These are phyloP conservation scores for Mortierella alpina DNA, from an alignment of 192 early-diverging fungal species.

Conservation along the genomic window DNA sequence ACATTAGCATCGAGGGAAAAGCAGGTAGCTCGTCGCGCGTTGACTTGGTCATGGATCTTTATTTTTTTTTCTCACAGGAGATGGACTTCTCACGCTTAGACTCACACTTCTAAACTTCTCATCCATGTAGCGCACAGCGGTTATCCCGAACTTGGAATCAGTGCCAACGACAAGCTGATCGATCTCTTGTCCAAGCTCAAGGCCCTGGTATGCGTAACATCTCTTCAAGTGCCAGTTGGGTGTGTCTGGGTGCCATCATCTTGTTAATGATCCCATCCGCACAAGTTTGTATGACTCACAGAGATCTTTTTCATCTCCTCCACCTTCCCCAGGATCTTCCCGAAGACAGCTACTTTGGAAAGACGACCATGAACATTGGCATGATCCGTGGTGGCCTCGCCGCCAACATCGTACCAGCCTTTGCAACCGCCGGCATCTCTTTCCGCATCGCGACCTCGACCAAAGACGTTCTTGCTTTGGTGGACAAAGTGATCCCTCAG, in stretches of 20 bases:
- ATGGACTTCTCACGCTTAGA: no score
- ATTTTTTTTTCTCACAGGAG: background rate
- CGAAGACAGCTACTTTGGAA: constrained; percentile 49
- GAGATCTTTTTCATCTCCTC: background rate
- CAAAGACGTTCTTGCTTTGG: constrained; percentile 46
- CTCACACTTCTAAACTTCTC: background rate
- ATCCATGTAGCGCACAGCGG: constrained; percentile 54
- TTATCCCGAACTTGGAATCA: constrained; percentile 58
- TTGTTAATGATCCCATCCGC: background rate
- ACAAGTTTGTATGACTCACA: background rate
- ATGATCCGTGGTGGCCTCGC: constrained; percentile 57
- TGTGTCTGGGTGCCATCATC: background rate
- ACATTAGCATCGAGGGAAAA: constrained; percentile 53
- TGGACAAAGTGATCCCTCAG: constrained; percentile 28
- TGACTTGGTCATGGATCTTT: background rate
- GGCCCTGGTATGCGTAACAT: constrained; percentile 31
- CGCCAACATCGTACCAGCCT: constrained; percentile 61
- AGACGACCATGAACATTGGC: constrained; percentile 62
- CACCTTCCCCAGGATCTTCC: constrained; percentile 44
- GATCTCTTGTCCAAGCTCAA: constrained; percentile 54
- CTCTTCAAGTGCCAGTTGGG: background rate
- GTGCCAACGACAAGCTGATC: constrained; percentile 55
- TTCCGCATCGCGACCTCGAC: constrained; percentile 58
- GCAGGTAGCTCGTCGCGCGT: constrained; percentile 18
- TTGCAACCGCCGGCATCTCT: constrained; percentile 53